Conservation (phyloP, 768 basidiomycete genomes). For the Phanerochaete carnosa region DNA sequence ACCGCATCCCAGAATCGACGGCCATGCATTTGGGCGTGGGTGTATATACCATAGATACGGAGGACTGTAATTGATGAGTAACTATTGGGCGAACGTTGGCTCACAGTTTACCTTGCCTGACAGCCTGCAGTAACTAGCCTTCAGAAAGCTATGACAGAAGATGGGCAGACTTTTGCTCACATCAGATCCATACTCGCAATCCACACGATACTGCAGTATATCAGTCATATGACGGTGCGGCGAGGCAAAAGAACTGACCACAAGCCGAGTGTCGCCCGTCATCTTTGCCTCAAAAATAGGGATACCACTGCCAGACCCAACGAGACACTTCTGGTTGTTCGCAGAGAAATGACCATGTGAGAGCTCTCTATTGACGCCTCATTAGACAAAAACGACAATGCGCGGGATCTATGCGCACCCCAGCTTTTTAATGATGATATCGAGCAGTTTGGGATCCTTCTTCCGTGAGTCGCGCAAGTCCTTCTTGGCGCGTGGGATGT, state of each 20-base stretch:
- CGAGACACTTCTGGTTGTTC: slow-evolving; percentile 63
- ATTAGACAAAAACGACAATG: not conserved
- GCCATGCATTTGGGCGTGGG: slow-evolving; percentile 41
- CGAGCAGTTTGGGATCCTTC: slow-evolving; percentile 43
- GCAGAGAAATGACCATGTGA: slow-evolving; percentile 67
- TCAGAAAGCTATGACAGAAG: not conserved
- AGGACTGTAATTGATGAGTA: slow-evolving; percentile 31
- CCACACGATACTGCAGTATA: slow-evolving; percentile 21
- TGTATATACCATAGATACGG: slow-evolving; percentile 48
- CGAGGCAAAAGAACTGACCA: slow-evolving; percentile 10
- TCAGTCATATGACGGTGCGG: not conserved
- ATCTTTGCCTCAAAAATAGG: slow-evolving; percentile 72
- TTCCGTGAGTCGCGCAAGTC: slow-evolving; percentile 46
- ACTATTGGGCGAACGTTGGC: not conserved
- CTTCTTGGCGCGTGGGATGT: slow-evolving; percentile 46
- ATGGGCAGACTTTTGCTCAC: slow-evolving; percentile 5
- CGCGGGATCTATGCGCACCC: slow-evolving; percentile 27
- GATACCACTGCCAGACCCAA: slow-evolving; percentile 38
- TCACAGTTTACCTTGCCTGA: not conserved
- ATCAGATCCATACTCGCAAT: slow-evolving; percentile 22
- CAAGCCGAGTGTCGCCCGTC: slow-evolving; percentile 31
- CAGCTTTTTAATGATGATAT: slow-evolving; percentile 64
- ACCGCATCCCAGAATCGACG: slow-evolving; percentile 43
- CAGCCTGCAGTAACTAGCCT: not conserved
- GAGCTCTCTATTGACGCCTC: slow-evolving; percentile 45